Conservation (phyloP, 2,329 filamentous ascomycete species). For the Scedosporium apiospermum region DNA sequence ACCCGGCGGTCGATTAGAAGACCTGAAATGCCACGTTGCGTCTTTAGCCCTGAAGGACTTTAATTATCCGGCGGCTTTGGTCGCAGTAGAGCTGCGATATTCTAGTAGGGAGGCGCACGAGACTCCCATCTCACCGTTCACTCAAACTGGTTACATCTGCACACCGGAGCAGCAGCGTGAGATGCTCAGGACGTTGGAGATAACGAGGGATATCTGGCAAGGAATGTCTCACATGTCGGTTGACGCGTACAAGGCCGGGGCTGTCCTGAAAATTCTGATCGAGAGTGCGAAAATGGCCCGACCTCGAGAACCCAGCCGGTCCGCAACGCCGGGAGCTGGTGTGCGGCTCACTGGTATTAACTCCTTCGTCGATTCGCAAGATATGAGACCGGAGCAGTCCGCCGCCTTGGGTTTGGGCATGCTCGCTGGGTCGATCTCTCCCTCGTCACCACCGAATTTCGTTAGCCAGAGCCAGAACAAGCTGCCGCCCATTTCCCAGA, state of each 20-base stretch:
- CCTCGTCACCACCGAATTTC: not conserved
- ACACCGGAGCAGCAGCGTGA: slow-evolving; percentile 53
- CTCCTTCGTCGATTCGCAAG: not conserved
- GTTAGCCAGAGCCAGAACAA: not conserved
- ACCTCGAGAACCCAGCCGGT: not conserved
- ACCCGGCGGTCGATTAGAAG: slow-evolving; percentile 59
- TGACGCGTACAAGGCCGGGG: slow-evolving; percentile 81
- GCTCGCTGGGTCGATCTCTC: slow-evolving; percentile 4
- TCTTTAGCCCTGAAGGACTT: slow-evolving; percentile 79
- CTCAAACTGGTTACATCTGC: slow-evolving; percentile 26
- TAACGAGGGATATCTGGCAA: slow-evolving; percentile 71
- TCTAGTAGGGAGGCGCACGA: slow-evolving; percentile 11
- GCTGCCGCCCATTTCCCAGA: slow-evolving; percentile 3
- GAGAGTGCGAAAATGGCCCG: not conserved
- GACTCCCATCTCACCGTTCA: not conserved
- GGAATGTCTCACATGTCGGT: slow-evolving; percentile 67
- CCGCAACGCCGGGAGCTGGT: not conserved
- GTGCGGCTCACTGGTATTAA: not conserved
- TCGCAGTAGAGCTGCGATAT: slow-evolving; percentile 68
- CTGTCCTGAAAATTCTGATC: slow-evolving; percentile 61
- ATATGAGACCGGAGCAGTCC: slow-evolving; percentile 6
- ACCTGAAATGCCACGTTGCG: slow-evolving; percentile 69
- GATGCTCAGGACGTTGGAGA: slow-evolving; percentile 68
- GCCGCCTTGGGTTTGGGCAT: slow-evolving; percentile 3
- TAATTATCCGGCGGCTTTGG: slow-evolving; percentile 73